Evolutionary conservation across 768 basidiomycete species (phyloP), one percentile per base, ranked within the genome.

Genomic region (Suillus subalutaceus): DNA sequence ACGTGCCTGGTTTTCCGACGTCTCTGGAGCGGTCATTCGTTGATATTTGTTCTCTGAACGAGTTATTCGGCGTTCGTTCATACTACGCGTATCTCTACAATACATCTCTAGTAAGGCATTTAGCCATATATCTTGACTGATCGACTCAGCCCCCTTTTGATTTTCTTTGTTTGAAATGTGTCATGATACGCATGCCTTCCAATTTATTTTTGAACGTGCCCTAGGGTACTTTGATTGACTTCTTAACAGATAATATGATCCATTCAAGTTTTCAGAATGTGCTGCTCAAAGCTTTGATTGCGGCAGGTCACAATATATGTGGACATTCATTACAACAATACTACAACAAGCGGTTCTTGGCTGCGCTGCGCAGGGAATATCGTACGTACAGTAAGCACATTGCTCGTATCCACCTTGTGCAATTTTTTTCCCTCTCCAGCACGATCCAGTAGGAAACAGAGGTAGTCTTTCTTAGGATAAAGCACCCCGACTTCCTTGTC

Each of bases 1-100:
- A 71, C 73, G 76, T 32, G 84, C 85, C 12, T 89, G 83, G 82
- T 88, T 88, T 72, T 80, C 86, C 20, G 86, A 86, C 69, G 78
- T 89, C 10, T 82, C 84, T 26, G 85, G 84, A 1, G 81, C 77
- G 1, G 75, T 85, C 63, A n/a, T 67, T 37, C 43, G 43, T 40
- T 66, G 38, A 67, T 26, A 41, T 30, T n/a, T 56, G 18, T 35
- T 44, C 18, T 13, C 16, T 44, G 26, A 43, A 60, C 6, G 18
- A 43, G 40, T 12, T 18, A 4, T 16, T 10, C 18, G 9, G 4
- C 18, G 10, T 32, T 5, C 52, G 20, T 57, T 37, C 56, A n/a
- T 57, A 6, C 55, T 56, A 37, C 55, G 13, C 20, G 55, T n/a
- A n/a, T 20, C 23, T 9, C 16, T 16, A 53, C 16, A 32, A 32